Base-by-base conservation (phyloP, 306 rosid genomes). In the Astragalus glycyphyllos region DNA sequence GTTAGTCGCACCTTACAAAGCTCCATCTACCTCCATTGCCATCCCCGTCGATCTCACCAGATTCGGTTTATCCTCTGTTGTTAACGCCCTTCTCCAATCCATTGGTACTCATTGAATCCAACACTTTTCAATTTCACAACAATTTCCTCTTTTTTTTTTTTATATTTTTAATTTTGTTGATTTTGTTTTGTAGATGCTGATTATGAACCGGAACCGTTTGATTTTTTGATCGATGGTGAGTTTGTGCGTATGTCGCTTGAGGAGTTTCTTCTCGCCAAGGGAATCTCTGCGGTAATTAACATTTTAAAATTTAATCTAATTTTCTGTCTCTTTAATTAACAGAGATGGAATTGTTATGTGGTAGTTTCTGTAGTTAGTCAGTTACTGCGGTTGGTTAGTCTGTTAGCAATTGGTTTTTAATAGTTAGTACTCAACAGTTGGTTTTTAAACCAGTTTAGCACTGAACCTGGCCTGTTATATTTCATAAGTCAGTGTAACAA, bases 151-250 rank as follows among this genome's bases (percentile, higher is more conserved):
- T 45, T 8, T 1, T 32, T 5, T 14, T 45, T 8, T n/a, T 23
- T 26, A 6, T 12, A 17, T 35, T 26, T 4, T 1, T 26, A 26
- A 2, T 26, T 26, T 26, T 26, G 40, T 35, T 60, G 13, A 83
- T 56, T 40, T 58, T 26, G 17, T n/a, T 44, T 72, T 80, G 87
- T 71, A 77, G 82, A 86, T 42, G 74, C 86, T 57, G 92, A 91
- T n/a, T 73, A 84, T 86, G 11, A 84, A 58, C 38, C 68, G 8
- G 95, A 87, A 38, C 91, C 97, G 1, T 91, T 94, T 75, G 99
- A 94, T 82, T 91, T 94, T 78, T 81, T 94, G 80, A 82, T 91
- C 16, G 84, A 94, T 85, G 95, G 95, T 15, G 97, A 89, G 81
- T 81, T 91, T 40, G 88, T 91, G 57, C 88, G 97, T 20, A 87